phyloP scores from a whole-genome alignment of 2,329 filamentous ascomycete genomes.

The Fusarium haematococcum region DNA sequence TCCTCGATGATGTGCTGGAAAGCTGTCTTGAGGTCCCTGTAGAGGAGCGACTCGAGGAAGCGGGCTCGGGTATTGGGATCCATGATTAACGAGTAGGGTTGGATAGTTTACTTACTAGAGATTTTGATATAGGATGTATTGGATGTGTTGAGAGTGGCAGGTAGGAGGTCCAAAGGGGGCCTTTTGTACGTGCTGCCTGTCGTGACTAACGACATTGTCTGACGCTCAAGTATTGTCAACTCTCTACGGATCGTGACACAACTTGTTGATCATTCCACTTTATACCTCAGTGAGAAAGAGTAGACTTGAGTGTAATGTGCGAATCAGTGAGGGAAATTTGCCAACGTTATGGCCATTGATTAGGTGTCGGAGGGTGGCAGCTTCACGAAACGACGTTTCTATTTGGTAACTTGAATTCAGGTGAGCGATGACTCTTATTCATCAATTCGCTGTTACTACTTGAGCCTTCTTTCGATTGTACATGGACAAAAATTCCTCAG shows the following conservation, averaged over 20 bases:
- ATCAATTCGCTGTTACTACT: background rate
- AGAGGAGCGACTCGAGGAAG: background rate
- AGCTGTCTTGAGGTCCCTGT: background rate
- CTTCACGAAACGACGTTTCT: background rate
- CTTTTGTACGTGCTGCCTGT: background rate
- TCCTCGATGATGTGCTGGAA: background rate
- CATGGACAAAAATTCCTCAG: background rate
- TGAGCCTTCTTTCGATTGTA: background rate
- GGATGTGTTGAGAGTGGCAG: background rate
- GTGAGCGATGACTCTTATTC: background rate
- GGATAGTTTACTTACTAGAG: background rate
- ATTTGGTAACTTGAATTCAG: background rate
- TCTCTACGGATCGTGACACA: background rate
- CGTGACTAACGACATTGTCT: background rate
- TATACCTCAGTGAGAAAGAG: background rate
- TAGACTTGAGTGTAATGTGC: background rate
- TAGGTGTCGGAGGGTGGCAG: background rate
- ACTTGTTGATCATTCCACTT: background rate
- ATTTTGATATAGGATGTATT: background rate
- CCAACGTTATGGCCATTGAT: background rate
- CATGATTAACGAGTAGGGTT: background rate
- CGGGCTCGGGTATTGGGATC: background rate
- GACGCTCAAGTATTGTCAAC: background rate
- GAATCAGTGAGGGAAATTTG: background rate
- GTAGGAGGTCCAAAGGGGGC: background rate